Percentiles rank a stretch among this genome's conserved stretches.
phyloP scores from a whole-genome alignment of 169 alveolate species.

The Eimeria sp. region DNA sequence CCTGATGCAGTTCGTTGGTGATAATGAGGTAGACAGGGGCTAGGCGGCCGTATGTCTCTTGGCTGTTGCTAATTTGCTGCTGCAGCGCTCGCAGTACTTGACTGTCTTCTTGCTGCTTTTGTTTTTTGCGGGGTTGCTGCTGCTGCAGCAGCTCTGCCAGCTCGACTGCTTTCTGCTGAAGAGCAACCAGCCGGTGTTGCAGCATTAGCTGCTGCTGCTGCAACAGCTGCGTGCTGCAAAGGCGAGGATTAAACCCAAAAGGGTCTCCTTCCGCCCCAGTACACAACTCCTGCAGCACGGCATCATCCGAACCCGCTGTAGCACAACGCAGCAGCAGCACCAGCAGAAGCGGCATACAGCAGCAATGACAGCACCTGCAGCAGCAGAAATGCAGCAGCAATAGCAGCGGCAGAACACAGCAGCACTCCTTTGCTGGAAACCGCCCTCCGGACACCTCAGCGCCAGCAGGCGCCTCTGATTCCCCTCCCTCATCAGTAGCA shows the following conservation, averaged over 20 bases:
- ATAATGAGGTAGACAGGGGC: constrained; percentile 38
- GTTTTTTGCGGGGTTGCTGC: constrained; percentile 14
- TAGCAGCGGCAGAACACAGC: constrained; percentile 2
- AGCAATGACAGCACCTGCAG: not conserved
- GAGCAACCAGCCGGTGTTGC: constrained; percentile 63
- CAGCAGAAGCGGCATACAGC: constrained; percentile 19
- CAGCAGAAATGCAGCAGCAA: not conserved
- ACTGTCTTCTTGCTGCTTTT: constrained; percentile 47
- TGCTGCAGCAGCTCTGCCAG: constrained; percentile 69
- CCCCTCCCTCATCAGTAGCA: not conserved
- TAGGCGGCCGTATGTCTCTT: constrained; percentile 26
- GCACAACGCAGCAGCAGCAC: not conserved
- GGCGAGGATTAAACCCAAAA: constrained; percentile 29
- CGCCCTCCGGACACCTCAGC: not conserved
- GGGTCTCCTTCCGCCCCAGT: constrained; percentile 9
- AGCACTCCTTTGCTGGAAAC: not conserved
- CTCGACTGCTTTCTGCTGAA: constrained; percentile 73
- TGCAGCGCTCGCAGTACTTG: constrained; percentile 69
- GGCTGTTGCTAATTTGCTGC: constrained; percentile 73
- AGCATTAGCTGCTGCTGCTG: constrained; percentile 76
- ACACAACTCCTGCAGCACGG: constrained; percentile 55
- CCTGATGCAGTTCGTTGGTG: constrained; percentile 59
- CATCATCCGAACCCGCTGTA: constrained; percentile 40
- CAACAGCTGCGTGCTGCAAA: constrained; percentile 65
- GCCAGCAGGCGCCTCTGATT: not conserved